Percentiles rank a stretch among this genome's conserved stretches.
phyloP scores from a whole-genome alignment of 371 early-diverging fungal species.

The Saksenaea vasiformis region DNA sequence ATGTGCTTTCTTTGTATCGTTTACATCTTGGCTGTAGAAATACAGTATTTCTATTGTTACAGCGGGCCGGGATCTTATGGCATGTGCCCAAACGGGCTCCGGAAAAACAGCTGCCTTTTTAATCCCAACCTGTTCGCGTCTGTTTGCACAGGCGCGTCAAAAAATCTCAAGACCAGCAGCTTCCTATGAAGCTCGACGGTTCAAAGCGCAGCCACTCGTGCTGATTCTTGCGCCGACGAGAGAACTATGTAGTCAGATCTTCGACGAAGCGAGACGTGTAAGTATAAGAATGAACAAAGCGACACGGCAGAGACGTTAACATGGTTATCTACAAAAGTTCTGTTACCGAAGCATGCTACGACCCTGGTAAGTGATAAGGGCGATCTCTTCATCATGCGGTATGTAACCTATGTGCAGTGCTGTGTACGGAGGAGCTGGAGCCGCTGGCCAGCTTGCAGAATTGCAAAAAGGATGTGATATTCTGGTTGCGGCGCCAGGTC shows the following conservation, averaged over 20 bases:
- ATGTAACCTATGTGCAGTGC: slow-evolving; percentile 42
- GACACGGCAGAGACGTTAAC: too few species aligned
- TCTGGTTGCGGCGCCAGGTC: slow-evolving; percentile 96
- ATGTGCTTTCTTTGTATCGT: background rate
- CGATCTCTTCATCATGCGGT: background rate
- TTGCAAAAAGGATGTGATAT: slow-evolving; percentile 87
- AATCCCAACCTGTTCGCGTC: slow-evolving; percentile 53
- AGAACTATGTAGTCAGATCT: slow-evolving; percentile 48
- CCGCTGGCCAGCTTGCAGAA: slow-evolving; percentile 41
- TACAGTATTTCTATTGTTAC: slow-evolving; percentile 69
- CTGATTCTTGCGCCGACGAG: slow-evolving; percentile 49
- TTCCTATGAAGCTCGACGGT: slow-evolving; percentile 20
- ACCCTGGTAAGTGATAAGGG: slow-evolving; percentile 42
- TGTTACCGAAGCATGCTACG: slow-evolving; percentile 47
- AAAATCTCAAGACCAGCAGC: slow-evolving; percentile 23
- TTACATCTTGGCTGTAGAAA: slow-evolving; percentile 30
- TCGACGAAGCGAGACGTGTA: slow-evolving; percentile 49
- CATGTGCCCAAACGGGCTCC: slow-evolving; percentile 86
- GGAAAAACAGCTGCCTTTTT: slow-evolving; percentile 74
- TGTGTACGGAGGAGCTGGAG: slow-evolving; percentile 63
- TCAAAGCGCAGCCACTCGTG: slow-evolving; percentile 35
- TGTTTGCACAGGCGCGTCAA: slow-evolving; percentile 33
- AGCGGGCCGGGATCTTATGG: slow-evolving; percentile 72
- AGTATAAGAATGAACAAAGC: slow-evolving; percentile 9
- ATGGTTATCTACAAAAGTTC: too few species aligned